Conservation (phyloP, 208 protist species). For the Acanthamoeba pearcei region DNA sequence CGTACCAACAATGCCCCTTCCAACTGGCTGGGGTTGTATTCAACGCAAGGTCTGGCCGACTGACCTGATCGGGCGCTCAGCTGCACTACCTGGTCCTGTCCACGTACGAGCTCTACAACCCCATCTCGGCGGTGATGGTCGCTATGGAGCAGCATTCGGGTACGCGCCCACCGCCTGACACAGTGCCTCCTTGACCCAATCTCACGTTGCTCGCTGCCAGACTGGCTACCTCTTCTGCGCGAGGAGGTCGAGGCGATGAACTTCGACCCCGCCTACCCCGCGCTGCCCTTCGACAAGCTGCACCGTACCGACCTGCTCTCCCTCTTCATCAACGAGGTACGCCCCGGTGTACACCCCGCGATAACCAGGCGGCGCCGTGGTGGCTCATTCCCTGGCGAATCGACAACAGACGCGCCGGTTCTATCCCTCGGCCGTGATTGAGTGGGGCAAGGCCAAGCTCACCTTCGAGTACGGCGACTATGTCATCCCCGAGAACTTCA, state of each 20-base stretch:
- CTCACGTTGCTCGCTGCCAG: background rate
- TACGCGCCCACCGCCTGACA: background rate
- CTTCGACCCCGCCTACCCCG: background rate
- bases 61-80: background rate
- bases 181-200: too few relatives aligned
- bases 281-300: conserved; percentile 28
- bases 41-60: background rate
- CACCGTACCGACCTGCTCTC: conserved; percentile 8
- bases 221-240: background rate
- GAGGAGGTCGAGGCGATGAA: background rate
- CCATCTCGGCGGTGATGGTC: background rate
- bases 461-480: background rate
- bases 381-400: background rate
- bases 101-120: conserved; percentile 38
- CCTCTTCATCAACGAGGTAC: conserved; percentile 36
- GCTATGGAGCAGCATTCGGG: background rate
- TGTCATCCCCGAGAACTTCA: conserved; percentile 10
- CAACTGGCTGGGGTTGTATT: background rate
- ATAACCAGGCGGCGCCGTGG: too few relatives aligned
- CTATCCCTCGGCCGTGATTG: background rate
- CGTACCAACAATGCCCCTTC: background rate
- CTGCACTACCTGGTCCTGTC: conserved; percentile 10
- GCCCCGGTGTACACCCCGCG: background rate
- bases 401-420: background rate
- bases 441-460: conserved; percentile 43